phyloP scores from a whole-genome alignment of 31 red algal genomes.

The Bonnemaisonia californica region DNA sequence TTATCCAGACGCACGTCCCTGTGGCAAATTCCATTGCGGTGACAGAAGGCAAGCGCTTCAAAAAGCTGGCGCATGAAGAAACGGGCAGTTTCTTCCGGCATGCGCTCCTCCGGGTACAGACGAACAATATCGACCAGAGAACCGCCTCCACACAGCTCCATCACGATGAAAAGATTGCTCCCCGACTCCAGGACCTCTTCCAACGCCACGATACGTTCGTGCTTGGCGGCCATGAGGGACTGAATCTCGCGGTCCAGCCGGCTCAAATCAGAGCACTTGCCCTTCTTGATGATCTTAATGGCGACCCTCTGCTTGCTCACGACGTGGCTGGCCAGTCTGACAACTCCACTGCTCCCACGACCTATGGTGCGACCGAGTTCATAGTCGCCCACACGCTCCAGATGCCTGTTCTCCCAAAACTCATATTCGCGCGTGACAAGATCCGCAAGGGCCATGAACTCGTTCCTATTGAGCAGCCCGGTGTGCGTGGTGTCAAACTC shows the following conservation, averaged over 20 bases:
- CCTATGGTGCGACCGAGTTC: slow-evolving; percentile 93
- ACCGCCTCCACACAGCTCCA: slow-evolving; percentile 95
- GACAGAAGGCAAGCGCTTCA: slow-evolving; percentile 83
- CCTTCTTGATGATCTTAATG: slow-evolving; percentile 93
- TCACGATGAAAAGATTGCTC: slow-evolving; percentile 81
- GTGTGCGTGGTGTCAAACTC: slow-evolving; percentile 88
- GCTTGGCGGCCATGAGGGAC: slow-evolving; percentile 73
- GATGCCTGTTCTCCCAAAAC: slow-evolving; percentile 88
- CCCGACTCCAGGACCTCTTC: slow-evolving; percentile 91
- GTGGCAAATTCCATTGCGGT: slow-evolving; percentile 88
- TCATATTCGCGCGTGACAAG: slow-evolving; percentile 94
- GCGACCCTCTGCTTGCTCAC: slow-evolving; percentile 73
- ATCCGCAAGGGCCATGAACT: slow-evolving; percentile 96
- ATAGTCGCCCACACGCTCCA: slow-evolving; percentile 89
- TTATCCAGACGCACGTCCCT: slow-evolving; percentile 91
- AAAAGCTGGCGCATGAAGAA: slow-evolving; percentile 84
- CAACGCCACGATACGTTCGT: slow-evolving; percentile 86
- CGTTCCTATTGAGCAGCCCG: slow-evolving; percentile 70
- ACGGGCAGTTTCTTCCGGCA: slow-evolving; percentile 79
- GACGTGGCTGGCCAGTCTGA: slow-evolving; percentile 80
- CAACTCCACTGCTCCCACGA: slow-evolving; percentile 77
- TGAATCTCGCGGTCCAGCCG: slow-evolving; percentile 92
- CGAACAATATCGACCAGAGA: slow-evolving; percentile 82
- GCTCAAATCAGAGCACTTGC: slow-evolving; percentile 89
- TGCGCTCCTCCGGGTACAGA: slow-evolving; percentile 76